Evolutionary conservation across 2,329 filamentous ascomycete genomes (phyloP).

Genomic region (Davidsoniella virescens): DNA sequence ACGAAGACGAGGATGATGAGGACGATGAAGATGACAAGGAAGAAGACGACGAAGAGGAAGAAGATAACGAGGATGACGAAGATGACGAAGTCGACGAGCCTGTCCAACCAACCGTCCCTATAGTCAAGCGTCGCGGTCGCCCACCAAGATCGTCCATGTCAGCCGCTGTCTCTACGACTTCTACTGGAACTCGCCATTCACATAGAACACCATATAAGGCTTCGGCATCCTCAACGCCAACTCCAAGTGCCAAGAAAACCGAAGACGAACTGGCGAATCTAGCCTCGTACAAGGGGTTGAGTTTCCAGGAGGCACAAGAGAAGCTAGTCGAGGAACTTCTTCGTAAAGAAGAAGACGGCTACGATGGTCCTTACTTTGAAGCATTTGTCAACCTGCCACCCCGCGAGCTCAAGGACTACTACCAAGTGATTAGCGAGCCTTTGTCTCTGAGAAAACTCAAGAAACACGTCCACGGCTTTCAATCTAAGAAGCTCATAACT

Average conservation of each 20-base stretch:
- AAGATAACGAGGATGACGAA: background rate
- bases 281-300: slow-evolving; percentile 55
- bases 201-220: slow-evolving; percentile 6
- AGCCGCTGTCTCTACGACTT: background rate
- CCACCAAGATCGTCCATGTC: slow-evolving; percentile 4
- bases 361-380: slow-evolving; percentile 52
- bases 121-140: slow-evolving; percentile 9
- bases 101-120: background rate
- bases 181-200: slow-evolving; percentile 6
- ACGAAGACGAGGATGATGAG: slow-evolving; percentile 13
- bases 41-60: slow-evolving; percentile 18
- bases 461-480: slow-evolving; percentile 58
- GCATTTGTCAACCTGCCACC: slow-evolving; percentile 68
- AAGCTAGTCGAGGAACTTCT: slow-evolving; percentile 66
- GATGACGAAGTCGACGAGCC: slow-evolving; percentile 2
- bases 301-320: slow-evolving; percentile 72
- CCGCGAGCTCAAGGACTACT: slow-evolving; percentile 68
- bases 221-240: slow-evolving; percentile 3
- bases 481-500: slow-evolving; percentile 49
- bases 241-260: slow-evolving; percentile 14
- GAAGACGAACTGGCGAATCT: slow-evolving; percentile 20
- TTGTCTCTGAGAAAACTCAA: slow-evolving; percentile 63
- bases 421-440: slow-evolving; percentile 65
- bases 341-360: slow-evolving; percentile 47
- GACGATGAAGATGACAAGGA: slow-evolving; percentile 18